phyloP scores from a whole-genome alignment of 2,329 filamentous ascomycete species.

The Aspergillus arachidicola region DNA sequence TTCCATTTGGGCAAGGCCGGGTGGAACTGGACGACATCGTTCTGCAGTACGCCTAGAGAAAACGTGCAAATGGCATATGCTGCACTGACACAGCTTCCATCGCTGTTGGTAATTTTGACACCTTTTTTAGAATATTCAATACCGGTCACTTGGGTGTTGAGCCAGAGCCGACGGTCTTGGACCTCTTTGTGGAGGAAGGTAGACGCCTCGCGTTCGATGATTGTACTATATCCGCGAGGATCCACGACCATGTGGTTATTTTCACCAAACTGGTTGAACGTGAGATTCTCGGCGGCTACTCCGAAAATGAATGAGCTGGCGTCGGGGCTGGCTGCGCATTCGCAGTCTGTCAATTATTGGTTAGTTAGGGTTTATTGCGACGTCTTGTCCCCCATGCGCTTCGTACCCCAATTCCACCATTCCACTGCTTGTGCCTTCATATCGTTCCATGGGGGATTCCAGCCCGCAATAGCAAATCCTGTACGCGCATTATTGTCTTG shows the following conservation, averaged over 20 bases:
- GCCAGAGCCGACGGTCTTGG: slow-evolving; percentile 56
- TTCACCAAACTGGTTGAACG: slow-evolving; percentile 64
- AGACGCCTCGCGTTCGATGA: slow-evolving; percentile 59
- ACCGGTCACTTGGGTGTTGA: slow-evolving; percentile 60
- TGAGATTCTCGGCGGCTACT: slow-evolving; percentile 59
- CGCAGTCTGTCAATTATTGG: slow-evolving; percentile 52
- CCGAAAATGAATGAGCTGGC: slow-evolving; percentile 59
- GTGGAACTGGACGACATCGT: slow-evolving; percentile 59
- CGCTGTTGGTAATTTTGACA: slow-evolving; percentile 56
- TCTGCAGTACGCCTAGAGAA: slow-evolving; percentile 68
- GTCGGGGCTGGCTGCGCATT: slow-evolving; percentile 61
- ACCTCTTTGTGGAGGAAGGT: slow-evolving; percentile 56
- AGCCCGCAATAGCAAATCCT: slow-evolving; percentile 62
- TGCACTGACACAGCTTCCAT: slow-evolving; percentile 61
- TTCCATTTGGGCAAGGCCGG: slow-evolving; percentile 68
- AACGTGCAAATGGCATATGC: slow-evolving; percentile 69
- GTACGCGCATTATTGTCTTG: slow-evolving; percentile 64
- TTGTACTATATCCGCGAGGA: slow-evolving; percentile 62
- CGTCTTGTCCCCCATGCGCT: neutral
- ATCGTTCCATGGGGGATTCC: slow-evolving; percentile 59
- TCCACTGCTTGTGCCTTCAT: slow-evolving; percentile 62
- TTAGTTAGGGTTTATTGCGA: neutral
- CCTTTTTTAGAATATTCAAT: slow-evolving; percentile 56
- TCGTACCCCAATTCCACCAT: slow-evolving; percentile 55
- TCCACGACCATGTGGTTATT: slow-evolving; percentile 65